phyloP scores from a whole-genome alignment of 768 basidiomycete species.

The Agrocybe pediades region DNA sequence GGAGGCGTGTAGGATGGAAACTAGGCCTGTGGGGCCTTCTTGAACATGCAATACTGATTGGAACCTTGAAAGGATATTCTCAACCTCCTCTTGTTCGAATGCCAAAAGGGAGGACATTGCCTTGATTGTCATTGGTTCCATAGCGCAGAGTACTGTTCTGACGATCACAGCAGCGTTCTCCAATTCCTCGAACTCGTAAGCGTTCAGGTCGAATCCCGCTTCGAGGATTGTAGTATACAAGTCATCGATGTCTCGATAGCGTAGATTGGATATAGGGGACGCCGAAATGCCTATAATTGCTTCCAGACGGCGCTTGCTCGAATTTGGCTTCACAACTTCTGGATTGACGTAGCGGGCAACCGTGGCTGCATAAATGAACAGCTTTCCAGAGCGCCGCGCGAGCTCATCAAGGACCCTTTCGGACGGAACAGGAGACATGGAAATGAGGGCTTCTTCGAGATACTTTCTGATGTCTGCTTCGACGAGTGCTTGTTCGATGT shows the following conservation, averaged over 20 bases:
- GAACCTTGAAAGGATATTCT: background rate
- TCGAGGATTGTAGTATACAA: background rate
- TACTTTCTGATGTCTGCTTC: no score
- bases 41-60: background rate
- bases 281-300: background rate
- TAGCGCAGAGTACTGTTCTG: background rate
- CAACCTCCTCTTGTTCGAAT: background rate
- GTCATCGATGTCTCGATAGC: background rate
- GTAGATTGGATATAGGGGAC: background rate
- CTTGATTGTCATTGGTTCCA: background rate
- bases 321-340: background rate
- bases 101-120: background rate
- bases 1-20: conserved; percentile 30
- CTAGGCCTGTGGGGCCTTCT: conserved; percentile 17
- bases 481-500: no score
- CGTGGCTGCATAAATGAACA: conserved; percentile 15
- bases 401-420: background rate
- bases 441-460: no score
- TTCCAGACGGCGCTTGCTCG: background rate
- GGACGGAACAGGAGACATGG: no score
- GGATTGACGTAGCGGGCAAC: conserved; percentile 1
- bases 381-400: conserved; percentile 4
- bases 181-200: background rate
- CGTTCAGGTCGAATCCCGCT: background rate
- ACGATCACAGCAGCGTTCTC: background rate